Base-by-base conservation (phyloP, 768 basidiomycete species). In the Heimioporus sp. region DNA sequence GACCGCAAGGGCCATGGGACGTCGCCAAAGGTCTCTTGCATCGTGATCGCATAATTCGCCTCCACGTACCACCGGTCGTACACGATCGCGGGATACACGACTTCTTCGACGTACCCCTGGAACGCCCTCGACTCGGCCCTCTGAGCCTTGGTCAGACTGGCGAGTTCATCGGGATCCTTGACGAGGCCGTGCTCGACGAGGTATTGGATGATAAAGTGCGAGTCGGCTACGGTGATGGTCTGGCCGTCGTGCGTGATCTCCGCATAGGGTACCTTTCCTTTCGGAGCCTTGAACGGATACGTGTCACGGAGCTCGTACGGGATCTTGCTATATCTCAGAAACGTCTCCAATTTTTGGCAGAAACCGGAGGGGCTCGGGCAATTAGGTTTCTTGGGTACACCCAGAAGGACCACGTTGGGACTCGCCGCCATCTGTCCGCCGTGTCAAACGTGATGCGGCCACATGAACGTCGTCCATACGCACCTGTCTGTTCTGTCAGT, bases 281-380 rank as follows among this genome's bases (percentile, higher is more conserved):
- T 70, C 2, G 70, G 69, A 15, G 53, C 69, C 8, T 58, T 62
- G 55, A 34, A 47, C 1, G 70, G 66, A 37, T 49, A 53, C 2
- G 64, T 54, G 35, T 58, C 63, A 1, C 61, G 58, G 21, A 60
- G 60, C 34, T 65, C 65, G n/a, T 70, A 69, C 2, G 67, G 56
- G 44, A 59, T 55, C 8, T 54, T 58, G 56, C 48, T 56, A 28
- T 61, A 60, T 49, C 59, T 58, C 13, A 70, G 66, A 52, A 67
- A 71, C 7, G 57, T 55, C 49, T 70, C 70, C 3, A 70, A 55
- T 34, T 70, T 70, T 54, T 72, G 65, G 54, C 69, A 72, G 53
- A 67, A 70, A 8, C 65, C 67, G 17, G 69, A 72, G 1, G 36
- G 12, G 20, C 65, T 67, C 19, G 69, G 63, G 3, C 19, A 42